Percentiles rank a stretch among this genome's conserved stretches.
phyloP scores from a whole-genome alignment of 1,139 yeast species.

The Blastobotrys arbuscula region DNA sequence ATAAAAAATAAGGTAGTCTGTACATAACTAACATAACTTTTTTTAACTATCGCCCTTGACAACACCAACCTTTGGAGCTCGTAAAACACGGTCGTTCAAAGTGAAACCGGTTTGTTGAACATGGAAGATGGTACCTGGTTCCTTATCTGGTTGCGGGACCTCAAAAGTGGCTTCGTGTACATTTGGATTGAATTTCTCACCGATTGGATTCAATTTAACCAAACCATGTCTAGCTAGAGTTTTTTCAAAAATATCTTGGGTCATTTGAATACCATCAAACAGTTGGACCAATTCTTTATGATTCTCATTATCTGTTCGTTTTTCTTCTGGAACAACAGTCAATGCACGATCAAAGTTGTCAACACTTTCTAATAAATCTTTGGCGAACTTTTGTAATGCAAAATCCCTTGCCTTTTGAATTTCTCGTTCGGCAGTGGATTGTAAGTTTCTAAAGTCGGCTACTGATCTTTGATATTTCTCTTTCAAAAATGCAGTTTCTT shows the following conservation, averaged over 20 bases:
- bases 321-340: conserved; percentile 62
- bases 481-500: conserved; percentile 75
- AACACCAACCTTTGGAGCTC: conserved; percentile 96
- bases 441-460: conserved; percentile 91
- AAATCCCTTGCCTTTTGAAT: conserved; percentile 82
- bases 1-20: not conserved
- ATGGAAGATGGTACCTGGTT: conserved; percentile 88
- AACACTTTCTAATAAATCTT: conserved; percentile 80
- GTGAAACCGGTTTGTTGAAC: conserved; percentile 91
- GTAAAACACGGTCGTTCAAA: conserved; percentile 78
- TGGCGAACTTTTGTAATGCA: conserved; percentile 90
- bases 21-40: not conserved
- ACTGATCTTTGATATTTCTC: conserved; percentile 78
- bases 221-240: conserved; percentile 79
- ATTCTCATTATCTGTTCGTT: conserved; percentile 30
- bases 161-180: conserved; percentile 91
- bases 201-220: conserved; percentile 73
- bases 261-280: conserved; percentile 89
- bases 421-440: conserved; percentile 85
- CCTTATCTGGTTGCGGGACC: conserved; percentile 80
- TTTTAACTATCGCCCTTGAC: conserved; percentile 47
- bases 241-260: conserved; percentile 79
- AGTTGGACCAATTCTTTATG: conserved; percentile 62
- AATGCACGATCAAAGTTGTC: conserved; percentile 91
- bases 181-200: conserved; percentile 85